Conservation (phyloP, 495 filamentous ascomycete genomes). For the Penicillium psychrofluorescens region DNA sequence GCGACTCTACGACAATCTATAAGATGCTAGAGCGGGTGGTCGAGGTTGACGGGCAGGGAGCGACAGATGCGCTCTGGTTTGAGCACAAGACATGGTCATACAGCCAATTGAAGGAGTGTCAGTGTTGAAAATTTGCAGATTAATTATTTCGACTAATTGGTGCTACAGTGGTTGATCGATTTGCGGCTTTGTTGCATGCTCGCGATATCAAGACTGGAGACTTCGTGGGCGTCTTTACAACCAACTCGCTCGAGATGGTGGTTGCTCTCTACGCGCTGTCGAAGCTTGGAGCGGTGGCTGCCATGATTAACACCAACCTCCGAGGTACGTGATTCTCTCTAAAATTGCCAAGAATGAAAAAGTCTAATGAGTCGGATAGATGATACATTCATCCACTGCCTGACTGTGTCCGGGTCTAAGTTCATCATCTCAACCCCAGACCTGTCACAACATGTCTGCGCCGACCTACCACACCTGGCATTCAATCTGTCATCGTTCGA, state of each 20-base stretch:
- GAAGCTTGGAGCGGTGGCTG: conserved; percentile 74
- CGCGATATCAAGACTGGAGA: conserved; percentile 31
- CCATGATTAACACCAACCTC: conserved; percentile 90
- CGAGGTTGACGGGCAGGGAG: conserved; percentile 28
- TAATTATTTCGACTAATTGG: not conserved
- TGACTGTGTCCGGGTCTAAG: conserved; percentile 60
- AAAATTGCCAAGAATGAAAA: not conserved
- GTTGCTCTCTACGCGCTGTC: conserved; percentile 76
- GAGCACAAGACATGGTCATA: conserved; percentile 46
- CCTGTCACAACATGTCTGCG: conserved; percentile 30
- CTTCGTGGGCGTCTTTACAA: conserved; percentile 40
- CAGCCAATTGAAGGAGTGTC: conserved; percentile 38
- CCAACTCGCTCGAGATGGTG: conserved; percentile 76
- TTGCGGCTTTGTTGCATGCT: conserved; percentile 34
- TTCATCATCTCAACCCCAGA: conserved; percentile 55
- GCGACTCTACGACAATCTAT: conserved; percentile 37
- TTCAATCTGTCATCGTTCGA: conserved; percentile 37
- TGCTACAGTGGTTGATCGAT: conserved; percentile 33
- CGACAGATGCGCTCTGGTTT: conserved; percentile 41
- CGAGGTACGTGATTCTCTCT: conserved; percentile 40
- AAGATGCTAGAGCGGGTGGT: conserved; percentile 36
- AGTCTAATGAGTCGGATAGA: conserved; percentile 14
- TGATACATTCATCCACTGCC: conserved; percentile 69
- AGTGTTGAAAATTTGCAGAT: conserved; percentile 5
- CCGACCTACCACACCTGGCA: conserved; percentile 30